Evolutionary conservation across 768 basidiomycete species (phyloP), one percentile per base, ranked within the genome.

Genomic region (Lyophyllum semitale): DNA sequence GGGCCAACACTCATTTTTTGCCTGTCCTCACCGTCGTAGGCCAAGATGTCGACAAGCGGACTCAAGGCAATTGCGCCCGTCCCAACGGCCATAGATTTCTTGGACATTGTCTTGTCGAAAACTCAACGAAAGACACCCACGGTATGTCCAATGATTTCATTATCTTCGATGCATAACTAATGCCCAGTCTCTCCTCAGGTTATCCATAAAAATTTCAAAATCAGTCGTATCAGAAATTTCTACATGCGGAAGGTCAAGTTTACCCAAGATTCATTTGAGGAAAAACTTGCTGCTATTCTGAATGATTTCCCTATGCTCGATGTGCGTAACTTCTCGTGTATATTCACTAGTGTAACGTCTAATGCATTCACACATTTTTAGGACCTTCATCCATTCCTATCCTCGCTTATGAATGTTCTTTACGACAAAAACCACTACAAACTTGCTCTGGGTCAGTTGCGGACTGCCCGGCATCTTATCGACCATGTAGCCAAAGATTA

Each of bases 371-470:
- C 40, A 8, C 20, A 13, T 26, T n/a, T 59, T 15, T 59, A 80
- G 79, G 96, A 98, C 68, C 80, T 99, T 9, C 97, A 99, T 71
- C 97, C 97, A 1, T 99, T 98, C 79, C 79, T 98, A 17, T 83
- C 93, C 1, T 95, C 95, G 2, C 80, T 99, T 17, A 87, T 99
- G 83, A 99, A 99, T 73, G 97, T 99, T 15, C 83, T 99, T 38
- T 99, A 99, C 73, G 97, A 99, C 82, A 98, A 98, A 77, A 98
- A 98, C 69, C 96, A 99, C 70, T 98, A 98, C 84, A 98, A 98
- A 76, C 90, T 99, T 49, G 97, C 97, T 3, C 79, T 99, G 41
- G 96, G 97, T 56, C 97, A 99, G 69, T 84, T 99, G 55, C 89
- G 96, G 60, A 99, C 97, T 1, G 92, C 92, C 1, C 82, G 90